These are phyloP conservation scores for Pseudogymnoascus destructans DNA, from an alignment of 2,329 filamentous ascomycete genomes.

Conservation along the genomic window DNA sequence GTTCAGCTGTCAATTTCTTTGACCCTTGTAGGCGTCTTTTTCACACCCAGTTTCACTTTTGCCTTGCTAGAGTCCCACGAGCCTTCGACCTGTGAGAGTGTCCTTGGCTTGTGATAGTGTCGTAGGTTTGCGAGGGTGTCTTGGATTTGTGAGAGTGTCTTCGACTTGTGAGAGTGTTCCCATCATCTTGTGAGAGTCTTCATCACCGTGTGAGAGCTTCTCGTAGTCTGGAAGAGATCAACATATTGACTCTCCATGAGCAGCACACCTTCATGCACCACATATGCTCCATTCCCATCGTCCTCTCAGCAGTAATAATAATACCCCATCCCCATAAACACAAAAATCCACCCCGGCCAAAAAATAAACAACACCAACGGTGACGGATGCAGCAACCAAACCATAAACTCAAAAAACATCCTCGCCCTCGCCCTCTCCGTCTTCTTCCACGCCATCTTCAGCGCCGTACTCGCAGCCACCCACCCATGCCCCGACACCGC, in stretches of 20 bases:
- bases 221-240: neutral
- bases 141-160: neutral
- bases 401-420: conserved; percentile 12
- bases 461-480: neutral
- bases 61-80: neutral
- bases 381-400: conserved; percentile 11
- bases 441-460: neutral
- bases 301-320: neutral
- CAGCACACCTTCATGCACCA: neutral
- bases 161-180: neutral
- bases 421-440: conserved; percentile 9
- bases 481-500: neutral
- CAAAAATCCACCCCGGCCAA: conserved; percentile 11
- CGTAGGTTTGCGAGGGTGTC: neutral
- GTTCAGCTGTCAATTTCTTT: neutral
- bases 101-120: neutral
- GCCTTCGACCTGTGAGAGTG: neutral
- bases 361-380: conserved; percentile 10
- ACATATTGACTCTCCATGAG: neutral
- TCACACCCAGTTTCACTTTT: too few species aligned
- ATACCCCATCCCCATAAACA: conserved; percentile 4
- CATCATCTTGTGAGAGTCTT: neutral
- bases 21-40: neutral
- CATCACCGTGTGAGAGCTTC: neutral
- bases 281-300: neutral